Evolutionary conservation across 495 filamentous ascomycete species (phyloP).

Genomic region (Hypoxylon fuscum): DNA sequence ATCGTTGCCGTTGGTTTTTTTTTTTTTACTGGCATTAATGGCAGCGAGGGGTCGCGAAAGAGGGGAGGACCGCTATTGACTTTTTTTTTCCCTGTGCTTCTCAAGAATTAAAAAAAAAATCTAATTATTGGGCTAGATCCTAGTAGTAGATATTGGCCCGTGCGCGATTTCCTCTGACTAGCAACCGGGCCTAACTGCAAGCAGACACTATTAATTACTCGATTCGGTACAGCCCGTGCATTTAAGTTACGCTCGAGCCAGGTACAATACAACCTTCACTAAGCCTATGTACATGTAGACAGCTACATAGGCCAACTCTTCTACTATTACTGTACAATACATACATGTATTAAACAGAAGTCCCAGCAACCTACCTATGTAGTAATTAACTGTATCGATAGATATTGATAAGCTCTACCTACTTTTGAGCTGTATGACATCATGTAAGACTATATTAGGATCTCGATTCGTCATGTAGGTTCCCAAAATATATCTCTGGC

Average conservation of each 20-base stretch:
- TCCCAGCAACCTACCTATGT: no score
- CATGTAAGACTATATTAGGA: no score
- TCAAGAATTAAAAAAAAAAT: constrained; percentile 4
- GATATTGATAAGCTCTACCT: no score
- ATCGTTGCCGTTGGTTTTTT: constrained; percentile 8
- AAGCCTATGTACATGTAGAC: no score
- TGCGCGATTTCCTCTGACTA: background rate
- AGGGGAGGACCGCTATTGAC: constrained; percentile 25
- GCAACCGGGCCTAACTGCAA: constrained; percentile 10
- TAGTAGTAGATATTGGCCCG: background rate
- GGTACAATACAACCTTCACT: background rate
- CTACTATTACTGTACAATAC: no score
- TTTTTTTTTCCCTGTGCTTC: constrained; percentile 35
- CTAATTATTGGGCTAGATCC: background rate
- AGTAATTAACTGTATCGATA: no score
- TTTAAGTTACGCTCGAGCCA: background rate
- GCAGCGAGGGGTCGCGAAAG: constrained; percentile 39
- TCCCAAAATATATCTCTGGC: no score
- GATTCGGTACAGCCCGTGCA: constrained; percentile 3
- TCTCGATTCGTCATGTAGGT: no score
- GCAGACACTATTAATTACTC: constrained; percentile 1
- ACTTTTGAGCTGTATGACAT: no score
- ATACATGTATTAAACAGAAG: no score
- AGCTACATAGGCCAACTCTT: no score
- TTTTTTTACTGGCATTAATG: constrained; percentile 29